phyloP scores from a whole-genome alignment of 2,329 filamentous ascomycete genomes.

The Sporothrix humicola region DNA sequence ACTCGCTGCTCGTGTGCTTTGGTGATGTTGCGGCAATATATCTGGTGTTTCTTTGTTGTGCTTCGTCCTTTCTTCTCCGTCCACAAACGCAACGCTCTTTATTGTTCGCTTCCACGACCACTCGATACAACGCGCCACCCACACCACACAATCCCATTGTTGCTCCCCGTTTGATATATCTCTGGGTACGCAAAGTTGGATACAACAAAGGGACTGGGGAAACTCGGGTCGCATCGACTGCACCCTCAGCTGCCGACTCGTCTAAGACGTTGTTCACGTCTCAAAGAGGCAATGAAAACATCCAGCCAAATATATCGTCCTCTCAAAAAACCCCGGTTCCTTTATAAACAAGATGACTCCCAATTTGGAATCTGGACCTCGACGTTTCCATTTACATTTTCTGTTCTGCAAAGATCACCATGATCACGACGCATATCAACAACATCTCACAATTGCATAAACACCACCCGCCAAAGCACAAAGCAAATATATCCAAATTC shows the following conservation, averaged over 20 bases:
- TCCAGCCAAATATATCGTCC: neutral
- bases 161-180: neutral
- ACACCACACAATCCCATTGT: slow-evolving; percentile 17
- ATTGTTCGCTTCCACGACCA: neutral
- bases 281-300: slow-evolving; percentile 6
- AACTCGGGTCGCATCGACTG: neutral
- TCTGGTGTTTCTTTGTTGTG: neutral
- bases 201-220: neutral
- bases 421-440: slow-evolving; percentile 13
- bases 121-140: neutral
- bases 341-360: neutral
- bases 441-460: neutral
- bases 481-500: neutral
- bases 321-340: neutral
- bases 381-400: neutral
- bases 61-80: neutral
- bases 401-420: slow-evolving; percentile 10
- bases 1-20: too few relatives aligned
- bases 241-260: neutral
- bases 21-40: neutral
- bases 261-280: slow-evolving; percentile 15
- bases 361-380: neutral
- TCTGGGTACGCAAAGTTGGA: too few relatives aligned
- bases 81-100: neutral
- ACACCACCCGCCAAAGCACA: slow-evolving; percentile 17